Evolutionary conservation across 164 flowering plant genomes (phyloP).

Genomic region (Vitis rupestris): DNA sequence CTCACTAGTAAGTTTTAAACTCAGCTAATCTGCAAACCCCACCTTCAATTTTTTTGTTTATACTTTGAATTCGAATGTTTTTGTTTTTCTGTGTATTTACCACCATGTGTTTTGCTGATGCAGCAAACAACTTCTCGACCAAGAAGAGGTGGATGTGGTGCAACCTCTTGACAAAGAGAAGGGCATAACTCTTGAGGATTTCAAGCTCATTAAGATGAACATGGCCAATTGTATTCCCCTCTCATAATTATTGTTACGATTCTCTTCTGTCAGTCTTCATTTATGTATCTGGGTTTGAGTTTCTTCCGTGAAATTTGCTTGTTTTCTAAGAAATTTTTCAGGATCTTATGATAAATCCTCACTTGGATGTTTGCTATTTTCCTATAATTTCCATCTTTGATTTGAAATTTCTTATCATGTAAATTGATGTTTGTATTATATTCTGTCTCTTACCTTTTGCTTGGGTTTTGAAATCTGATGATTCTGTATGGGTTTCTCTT

Average conservation of each 20-base stretch:
- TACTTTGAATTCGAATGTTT: background rate
- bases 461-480: background rate
- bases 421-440: background rate
- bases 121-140: conserved; percentile 88
- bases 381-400: background rate
- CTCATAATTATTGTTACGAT: background rate
- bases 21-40: background rate
- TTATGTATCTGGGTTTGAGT: background rate
- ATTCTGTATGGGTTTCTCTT: background rate
- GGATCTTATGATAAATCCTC: background rate
- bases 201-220: conserved; percentile 83
- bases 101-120: conserved; percentile 2
- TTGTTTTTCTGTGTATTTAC: conserved; percentile 3
- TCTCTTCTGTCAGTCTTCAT: background rate
- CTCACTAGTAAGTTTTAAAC: conserved; percentile 56
- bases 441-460: background rate
- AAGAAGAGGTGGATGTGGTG: conserved; percentile 81
- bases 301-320: too few relatives aligned
- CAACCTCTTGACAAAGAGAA: conserved; percentile 67
- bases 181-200: conserved; percentile 85
- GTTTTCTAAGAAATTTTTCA: background rate
- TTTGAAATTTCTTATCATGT: background rate
- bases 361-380: background rate
- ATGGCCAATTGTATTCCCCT: conserved; percentile 64
- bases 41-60: background rate